Conservation (phyloP, 2,329 filamentous ascomycete genomes). For the Aschersonia sp. region DNA sequence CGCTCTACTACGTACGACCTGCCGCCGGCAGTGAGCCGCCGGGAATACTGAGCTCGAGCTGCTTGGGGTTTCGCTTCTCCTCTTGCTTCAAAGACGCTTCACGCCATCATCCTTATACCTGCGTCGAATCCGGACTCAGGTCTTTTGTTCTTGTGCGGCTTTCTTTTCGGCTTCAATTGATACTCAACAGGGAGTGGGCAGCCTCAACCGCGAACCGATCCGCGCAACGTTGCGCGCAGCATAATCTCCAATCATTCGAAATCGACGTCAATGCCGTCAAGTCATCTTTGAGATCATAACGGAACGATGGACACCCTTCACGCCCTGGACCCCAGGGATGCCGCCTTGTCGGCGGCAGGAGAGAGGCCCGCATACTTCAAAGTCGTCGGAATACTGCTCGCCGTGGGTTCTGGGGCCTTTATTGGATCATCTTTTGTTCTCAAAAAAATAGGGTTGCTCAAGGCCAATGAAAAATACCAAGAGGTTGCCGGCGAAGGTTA, state of each 20-base stretch:
- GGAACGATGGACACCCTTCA: neutral
- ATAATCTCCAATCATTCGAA: neutral
- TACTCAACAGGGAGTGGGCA: neutral
- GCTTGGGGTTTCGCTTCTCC: neutral
- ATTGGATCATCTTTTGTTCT: slow-evolving; percentile 92
- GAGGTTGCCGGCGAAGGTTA: slow-evolving; percentile 94
- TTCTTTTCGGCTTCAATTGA: neutral
- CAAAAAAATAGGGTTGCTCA: slow-evolving; percentile 84
- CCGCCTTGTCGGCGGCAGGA: neutral
- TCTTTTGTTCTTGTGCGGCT: neutral
- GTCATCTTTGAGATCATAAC: neutral
- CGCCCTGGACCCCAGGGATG: neutral
- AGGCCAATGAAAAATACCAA: slow-evolving; percentile 90
- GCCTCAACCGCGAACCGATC: neutral
- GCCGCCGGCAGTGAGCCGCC: neutral
- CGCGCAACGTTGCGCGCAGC: neutral
- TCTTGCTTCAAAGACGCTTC: neutral
- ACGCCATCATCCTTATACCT: neutral
- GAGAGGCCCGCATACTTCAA: slow-evolving; percentile 45
- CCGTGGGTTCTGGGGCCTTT: slow-evolving; percentile 76
- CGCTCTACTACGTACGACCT: neutral
- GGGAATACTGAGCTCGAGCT: neutral
- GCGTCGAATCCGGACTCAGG: neutral
- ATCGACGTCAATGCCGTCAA: neutral
- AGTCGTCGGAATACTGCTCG: slow-evolving; percentile 71